Percentiles rank a stretch among this genome's conserved stretches.
These are phyloP conservation scores for Blastobotrys buckinghamii DNA, from an alignment of 1,139 yeast genomes.

Conservation along the genomic window DNA sequence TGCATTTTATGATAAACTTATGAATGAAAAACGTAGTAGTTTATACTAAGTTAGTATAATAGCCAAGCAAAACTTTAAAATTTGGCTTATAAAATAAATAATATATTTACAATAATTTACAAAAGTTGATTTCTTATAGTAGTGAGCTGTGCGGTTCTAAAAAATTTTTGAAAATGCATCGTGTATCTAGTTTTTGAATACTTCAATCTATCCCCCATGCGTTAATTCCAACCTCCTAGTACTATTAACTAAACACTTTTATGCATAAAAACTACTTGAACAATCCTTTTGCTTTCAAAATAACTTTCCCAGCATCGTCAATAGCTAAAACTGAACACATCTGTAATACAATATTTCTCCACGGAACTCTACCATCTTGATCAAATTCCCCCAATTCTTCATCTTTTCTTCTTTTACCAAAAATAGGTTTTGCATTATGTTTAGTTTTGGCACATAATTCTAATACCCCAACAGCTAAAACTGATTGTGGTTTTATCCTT, in stretches of 20 bases:
- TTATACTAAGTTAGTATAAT: too few species aligned
- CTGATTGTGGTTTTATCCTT: slow-evolving; percentile 17
- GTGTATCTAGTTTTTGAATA: too few species aligned
- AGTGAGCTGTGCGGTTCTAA: too few species aligned
- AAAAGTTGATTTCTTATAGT: too few species aligned
- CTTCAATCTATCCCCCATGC: too few species aligned
- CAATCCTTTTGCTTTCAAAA: slow-evolving; percentile 4
- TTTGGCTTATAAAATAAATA: too few species aligned
- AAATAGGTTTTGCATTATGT: slow-evolving; percentile 2
- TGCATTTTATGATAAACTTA: too few species aligned
- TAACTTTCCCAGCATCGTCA: background rate
- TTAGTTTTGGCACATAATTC: slow-evolving; percentile 19
- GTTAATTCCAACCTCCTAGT: background rate
- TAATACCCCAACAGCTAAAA: slow-evolving; percentile 17
- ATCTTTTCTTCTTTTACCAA: slow-evolving; percentile 2
- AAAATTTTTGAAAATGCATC: too few species aligned
- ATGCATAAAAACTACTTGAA: background rate
- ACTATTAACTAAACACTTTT: background rate
- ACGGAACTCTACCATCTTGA: slow-evolving; percentile 14
- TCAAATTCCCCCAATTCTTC: too few species aligned
- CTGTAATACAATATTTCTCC: slow-evolving; percentile 13
- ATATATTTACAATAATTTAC: too few species aligned
- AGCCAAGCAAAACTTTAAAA: too few species aligned
- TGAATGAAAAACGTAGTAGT: too few species aligned
- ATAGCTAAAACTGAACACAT: slow-evolving; percentile 8